Evolutionary conservation across 192 early-diverging fungal genomes (phyloP).

Genomic region (Rhizoclosmatium sp.): DNA sequence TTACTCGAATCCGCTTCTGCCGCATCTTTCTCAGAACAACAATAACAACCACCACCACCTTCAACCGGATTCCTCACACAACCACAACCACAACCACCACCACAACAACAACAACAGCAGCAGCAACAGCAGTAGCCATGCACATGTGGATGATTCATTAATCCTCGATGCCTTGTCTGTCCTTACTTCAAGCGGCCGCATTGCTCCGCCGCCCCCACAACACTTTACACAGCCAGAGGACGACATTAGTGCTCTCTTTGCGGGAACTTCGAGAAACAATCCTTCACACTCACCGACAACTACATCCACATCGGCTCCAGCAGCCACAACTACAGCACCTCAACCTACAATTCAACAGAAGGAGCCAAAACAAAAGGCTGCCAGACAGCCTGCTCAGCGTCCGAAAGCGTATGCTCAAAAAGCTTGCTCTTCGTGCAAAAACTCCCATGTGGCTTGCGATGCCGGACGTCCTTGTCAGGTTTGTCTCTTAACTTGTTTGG

Average conservation of each 20-base stretch:
- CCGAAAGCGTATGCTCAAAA: constrained; percentile 25
- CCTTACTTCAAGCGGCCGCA: not conserved
- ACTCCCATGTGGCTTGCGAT: constrained; percentile 46
- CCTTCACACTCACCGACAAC: not conserved
- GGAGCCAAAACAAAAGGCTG: not conserved
- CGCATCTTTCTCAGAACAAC: no score
- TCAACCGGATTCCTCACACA: no score
- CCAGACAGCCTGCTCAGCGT: not conserved
- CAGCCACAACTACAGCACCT: constrained; percentile 6
- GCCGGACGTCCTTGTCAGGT: constrained; percentile 55
- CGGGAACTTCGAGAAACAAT: not conserved
- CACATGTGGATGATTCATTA: not conserved
- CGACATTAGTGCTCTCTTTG: not conserved
- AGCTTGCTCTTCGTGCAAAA: constrained; percentile 39
- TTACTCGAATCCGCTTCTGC: no score
- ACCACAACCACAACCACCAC: no score
- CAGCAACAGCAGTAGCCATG: no score
- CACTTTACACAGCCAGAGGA: not conserved
- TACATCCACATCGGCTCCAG: not conserved
- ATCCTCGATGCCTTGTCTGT: not conserved
- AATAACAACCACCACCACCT: no score
- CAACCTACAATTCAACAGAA: not conserved
- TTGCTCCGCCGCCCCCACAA: not conserved
- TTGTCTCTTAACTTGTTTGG: not conserved
- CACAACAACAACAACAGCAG: no score